These are phyloP conservation scores for Gossypium schwendimanii DNA, from an alignment of 441 rosid genomes.

Conservation along the genomic window DNA sequence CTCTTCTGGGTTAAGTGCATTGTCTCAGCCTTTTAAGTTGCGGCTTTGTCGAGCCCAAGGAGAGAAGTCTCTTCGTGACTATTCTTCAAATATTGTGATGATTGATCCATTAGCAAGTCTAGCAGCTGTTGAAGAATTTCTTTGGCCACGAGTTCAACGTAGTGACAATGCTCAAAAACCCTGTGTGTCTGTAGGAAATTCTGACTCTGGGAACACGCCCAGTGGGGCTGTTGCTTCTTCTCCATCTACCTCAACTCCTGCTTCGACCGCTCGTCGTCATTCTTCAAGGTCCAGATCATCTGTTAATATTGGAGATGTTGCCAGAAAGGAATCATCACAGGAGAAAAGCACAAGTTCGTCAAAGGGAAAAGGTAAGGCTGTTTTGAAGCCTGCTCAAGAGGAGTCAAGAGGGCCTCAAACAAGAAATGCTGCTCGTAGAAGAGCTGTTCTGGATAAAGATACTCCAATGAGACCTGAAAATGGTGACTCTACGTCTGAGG, in stretches of 20 bases:
- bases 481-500: slow-evolving; percentile 96
- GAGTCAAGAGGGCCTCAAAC: slow-evolving; percentile 93
- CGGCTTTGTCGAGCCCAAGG: slow-evolving; percentile 96
- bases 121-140: slow-evolving; percentile 94
- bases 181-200: slow-evolving; percentile 53
- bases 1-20: slow-evolving; percentile 91
- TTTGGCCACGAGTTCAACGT: slow-evolving; percentile 97
- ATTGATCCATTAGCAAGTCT: slow-evolving; percentile 98
- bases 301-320: slow-evolving; percentile 63
- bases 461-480: slow-evolving; percentile 56
- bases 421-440: slow-evolving; percentile 84
- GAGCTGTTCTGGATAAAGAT: slow-evolving; percentile 75
- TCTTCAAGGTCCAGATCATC: slow-evolving; percentile 86
- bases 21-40: slow-evolving; percentile 92
- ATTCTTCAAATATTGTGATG: slow-evolving; percentile 87
- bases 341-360: slow-evolving; percentile 75
- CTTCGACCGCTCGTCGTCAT: slow-evolving; percentile 54
- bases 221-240: slow-evolving; percentile 74
- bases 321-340: slow-evolving; percentile 57
- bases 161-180: slow-evolving; percentile 80
- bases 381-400: slow-evolving; percentile 69
- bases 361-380: slow-evolving; percentile 97
- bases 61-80: slow-evolving; percentile 91
- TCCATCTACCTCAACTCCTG: slow-evolving; percentile 72
- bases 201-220: slow-evolving; percentile 56